Conservation (phyloP, 2,329 filamentous ascomycete species). For the Xylariaceae sp. region DNA sequence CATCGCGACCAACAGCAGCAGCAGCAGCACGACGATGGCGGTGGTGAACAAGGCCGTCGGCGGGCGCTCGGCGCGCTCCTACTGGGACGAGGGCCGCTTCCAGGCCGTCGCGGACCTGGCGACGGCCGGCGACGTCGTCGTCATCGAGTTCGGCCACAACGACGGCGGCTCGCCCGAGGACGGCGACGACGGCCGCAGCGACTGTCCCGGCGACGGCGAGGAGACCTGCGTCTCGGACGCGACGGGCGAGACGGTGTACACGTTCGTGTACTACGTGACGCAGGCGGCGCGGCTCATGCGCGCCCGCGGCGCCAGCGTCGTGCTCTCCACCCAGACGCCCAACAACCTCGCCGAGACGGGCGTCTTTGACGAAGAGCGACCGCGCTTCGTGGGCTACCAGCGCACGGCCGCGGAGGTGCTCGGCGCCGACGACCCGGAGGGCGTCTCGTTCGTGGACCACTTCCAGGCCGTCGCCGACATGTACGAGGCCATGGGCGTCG, state of each 20-base stretch:
- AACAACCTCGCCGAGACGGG: slow-evolving; percentile 56
- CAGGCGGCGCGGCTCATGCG: slow-evolving; percentile 23
- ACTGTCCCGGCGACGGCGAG: slow-evolving; percentile 44
- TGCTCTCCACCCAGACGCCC: slow-evolving; percentile 51
- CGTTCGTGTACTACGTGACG: slow-evolving; percentile 22
- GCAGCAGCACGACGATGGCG: slow-evolving; percentile 25
- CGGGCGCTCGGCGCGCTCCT: slow-evolving; percentile 34
- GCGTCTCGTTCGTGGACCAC: slow-evolving; percentile 49
- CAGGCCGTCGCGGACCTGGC: slow-evolving; percentile 42
- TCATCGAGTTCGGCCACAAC: slow-evolving; percentile 67
- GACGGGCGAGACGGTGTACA: slow-evolving; percentile 23
- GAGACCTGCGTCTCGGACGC: slow-evolving; percentile 40
- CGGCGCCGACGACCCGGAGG: slow-evolving; percentile 4
- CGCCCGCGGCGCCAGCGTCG: slow-evolving; percentile 52
- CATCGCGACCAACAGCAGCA: slow-evolving; percentile 35
- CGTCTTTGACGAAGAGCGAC: slow-evolving; percentile 34
- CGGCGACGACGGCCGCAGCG: slow-evolving; percentile 53
- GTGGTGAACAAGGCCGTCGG: slow-evolving; percentile 35
- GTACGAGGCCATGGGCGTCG: slow-evolving; percentile 38
- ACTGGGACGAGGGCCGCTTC: slow-evolving; percentile 55
- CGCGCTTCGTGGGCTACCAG: slow-evolving; percentile 49
- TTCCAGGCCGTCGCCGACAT: slow-evolving; percentile 43
- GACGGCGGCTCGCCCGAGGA: slow-evolving; percentile 49
- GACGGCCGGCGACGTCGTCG: slow-evolving; percentile 50
- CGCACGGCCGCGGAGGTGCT: slow-evolving; percentile 11